Percentiles rank a stretch among this genome's conserved stretches.
phyloP scores from a whole-genome alignment of 176 grass and related monocot species.

The Miscanthus lutarioriparius region DNA sequence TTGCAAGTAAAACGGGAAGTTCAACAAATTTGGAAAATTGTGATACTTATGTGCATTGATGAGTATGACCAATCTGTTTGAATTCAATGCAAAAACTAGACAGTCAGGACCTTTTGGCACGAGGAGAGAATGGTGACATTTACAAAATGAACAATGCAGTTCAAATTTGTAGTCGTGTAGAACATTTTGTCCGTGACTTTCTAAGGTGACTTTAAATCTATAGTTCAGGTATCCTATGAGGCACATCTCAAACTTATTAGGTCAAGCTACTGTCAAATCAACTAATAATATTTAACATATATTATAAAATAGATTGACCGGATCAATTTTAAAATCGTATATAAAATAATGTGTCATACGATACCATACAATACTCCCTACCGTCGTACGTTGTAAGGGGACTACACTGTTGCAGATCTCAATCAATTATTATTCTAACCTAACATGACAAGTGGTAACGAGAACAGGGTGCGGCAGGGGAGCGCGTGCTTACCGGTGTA shows the following conservation, averaged over 20 bases:
- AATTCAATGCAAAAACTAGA: background rate
- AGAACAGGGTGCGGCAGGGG: no score
- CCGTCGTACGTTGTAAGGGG: no score
- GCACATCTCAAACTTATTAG: background rate
- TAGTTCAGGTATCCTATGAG: background rate
- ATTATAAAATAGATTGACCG: background rate
- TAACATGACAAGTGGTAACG: background rate
- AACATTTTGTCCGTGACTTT: background rate
- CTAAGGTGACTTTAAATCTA: no score
- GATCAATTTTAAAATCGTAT: background rate
- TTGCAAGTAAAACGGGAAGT: background rate
- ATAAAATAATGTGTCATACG: background rate
- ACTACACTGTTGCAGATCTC: background rate
- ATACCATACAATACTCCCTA: background rate
- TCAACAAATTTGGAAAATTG: background rate
- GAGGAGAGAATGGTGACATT: background rate
- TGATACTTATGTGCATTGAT: background rate
- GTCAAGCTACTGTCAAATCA: background rate
- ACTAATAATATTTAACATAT: background rate
- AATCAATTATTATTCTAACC: no score
- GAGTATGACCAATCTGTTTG: no score
- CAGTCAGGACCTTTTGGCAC: background rate
- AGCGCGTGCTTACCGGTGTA: conserved; percentile 68
- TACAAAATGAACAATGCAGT: background rate
- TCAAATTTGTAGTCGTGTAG: background rate